A percentile compares a stretch with the other conserved stretches of the same genome.
These are phyloP conservation scores for Candida wancherniae DNA, from an alignment of 805 yeast genomes.

Conservation along the genomic window DNA sequence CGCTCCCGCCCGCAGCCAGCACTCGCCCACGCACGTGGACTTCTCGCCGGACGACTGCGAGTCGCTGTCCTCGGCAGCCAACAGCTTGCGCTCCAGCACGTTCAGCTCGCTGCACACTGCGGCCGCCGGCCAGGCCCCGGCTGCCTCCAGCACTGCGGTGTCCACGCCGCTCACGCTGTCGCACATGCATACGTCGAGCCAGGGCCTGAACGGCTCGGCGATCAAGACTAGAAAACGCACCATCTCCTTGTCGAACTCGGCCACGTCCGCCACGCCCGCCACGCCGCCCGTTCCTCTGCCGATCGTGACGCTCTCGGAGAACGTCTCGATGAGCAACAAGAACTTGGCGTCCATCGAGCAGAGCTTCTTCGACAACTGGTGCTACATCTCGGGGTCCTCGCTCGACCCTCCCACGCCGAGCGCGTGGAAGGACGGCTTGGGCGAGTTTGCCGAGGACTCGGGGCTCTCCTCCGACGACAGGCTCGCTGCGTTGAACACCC, in stretches of 20 bases:
- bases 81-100: constrained; percentile 11
- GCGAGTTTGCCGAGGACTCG: too few relatives aligned
- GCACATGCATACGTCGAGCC: constrained; percentile 13
- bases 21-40: constrained; percentile 11
- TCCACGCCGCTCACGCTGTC: constrained; percentile 7
- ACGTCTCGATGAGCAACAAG: constrained; percentile 24
- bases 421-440: too few relatives aligned
- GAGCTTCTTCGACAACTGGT: constrained; percentile 26
- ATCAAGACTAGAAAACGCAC: constrained; percentile 17
- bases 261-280: constrained; percentile 22
- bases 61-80: constrained; percentile 13
- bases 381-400: too few relatives aligned
- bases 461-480: constrained; percentile 4
- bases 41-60: constrained; percentile 7
- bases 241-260: constrained; percentile 19
- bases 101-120: constrained; percentile 12
- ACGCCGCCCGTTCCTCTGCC: constrained; percentile 36
- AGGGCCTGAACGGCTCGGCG: constrained; percentile 9
- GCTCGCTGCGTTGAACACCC: constrained; percentile 19
- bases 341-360: constrained; percentile 30
- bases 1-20: constrained; percentile 2
- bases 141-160: constrained; percentile 2
- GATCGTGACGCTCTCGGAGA: constrained; percentile 36
- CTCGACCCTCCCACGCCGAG: neutral
- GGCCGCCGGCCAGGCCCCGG: constrained; percentile 1